phyloP scores from a whole-genome alignment of 805 yeast genomes.

The Saccharomycopsis selenospora region DNA sequence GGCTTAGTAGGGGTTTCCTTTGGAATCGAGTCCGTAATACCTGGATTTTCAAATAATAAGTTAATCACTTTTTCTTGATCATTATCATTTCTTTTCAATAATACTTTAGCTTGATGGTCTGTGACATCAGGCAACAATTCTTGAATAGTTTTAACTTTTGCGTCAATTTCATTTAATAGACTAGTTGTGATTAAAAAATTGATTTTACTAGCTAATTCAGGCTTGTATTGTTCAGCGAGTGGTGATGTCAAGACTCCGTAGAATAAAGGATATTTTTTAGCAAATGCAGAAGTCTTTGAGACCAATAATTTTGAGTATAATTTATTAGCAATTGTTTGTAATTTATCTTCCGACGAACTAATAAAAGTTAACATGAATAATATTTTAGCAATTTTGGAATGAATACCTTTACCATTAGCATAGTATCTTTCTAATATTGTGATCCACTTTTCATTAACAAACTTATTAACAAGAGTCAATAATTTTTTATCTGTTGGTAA shows the following conservation, averaged over 20 bases:
- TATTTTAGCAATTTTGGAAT: conserved; percentile 39
- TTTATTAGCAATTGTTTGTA: conserved; percentile 32
- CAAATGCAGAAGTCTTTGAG: conserved; percentile 34
- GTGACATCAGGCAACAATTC: conserved; percentile 66
- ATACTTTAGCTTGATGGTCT: conserved; percentile 36
- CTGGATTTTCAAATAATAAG: conserved; percentile 57
- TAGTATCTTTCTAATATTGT: conserved; percentile 51
- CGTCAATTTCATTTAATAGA: conserved; percentile 27
- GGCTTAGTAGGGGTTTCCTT: conserved; percentile 26
- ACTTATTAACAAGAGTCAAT: conserved; percentile 42
- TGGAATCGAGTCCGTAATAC: conserved; percentile 29
- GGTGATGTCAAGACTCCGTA: conserved; percentile 46
- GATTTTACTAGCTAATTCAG: conserved; percentile 45
- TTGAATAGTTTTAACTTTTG: conserved; percentile 32
- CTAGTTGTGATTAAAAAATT: conserved; percentile 34
- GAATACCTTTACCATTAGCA: conserved; percentile 48
- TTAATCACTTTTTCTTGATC: conserved; percentile 54
- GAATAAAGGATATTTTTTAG: conserved; percentile 43
- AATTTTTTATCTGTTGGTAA: not conserved
- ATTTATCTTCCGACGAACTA: conserved; percentile 38
- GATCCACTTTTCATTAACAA: conserved; percentile 51
- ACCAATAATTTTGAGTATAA: conserved; percentile 34
- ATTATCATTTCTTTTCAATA: conserved; percentile 42
- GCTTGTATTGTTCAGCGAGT: conserved; percentile 38
- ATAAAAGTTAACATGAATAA: conserved; percentile 47